A percentile compares a stretch with the other conserved stretches of the same genome.
phyloP scores from a whole-genome alignment of 2,329 filamentous ascomycete species.

The Phyllosticta citribraziliensis region DNA sequence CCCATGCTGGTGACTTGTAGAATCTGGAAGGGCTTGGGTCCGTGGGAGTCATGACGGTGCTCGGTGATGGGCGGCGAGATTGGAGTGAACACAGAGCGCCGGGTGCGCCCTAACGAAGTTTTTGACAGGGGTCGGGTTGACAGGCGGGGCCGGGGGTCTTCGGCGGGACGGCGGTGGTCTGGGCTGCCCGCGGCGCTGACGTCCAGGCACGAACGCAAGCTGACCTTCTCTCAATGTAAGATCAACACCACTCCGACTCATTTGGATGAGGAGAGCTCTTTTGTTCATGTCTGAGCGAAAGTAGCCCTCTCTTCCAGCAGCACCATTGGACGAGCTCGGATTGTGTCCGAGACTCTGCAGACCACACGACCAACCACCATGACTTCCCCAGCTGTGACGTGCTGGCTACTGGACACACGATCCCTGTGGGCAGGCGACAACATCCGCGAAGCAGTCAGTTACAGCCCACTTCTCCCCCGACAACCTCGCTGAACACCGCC shows the following conservation, averaged over 20 bases:
- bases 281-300: not conserved
- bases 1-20: not conserved
- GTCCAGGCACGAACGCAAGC: not conserved
- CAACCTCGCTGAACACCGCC: not conserved
- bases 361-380: not conserved
- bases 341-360: not conserved
- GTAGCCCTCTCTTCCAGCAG: not conserved
- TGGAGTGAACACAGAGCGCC: not conserved
- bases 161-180: not conserved
- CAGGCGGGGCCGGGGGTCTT: too few relatives aligned
- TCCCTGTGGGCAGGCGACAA: conserved; percentile 35
- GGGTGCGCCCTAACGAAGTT: not conserved
- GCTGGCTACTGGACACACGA: conserved; percentile 42
- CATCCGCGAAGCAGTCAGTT: conserved; percentile 31
- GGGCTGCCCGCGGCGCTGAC: not conserved
- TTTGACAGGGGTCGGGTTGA: not conserved
- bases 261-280: not conserved
- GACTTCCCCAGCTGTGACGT: conserved; percentile 21
- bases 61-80: not conserved
- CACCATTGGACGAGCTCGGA: not conserved
- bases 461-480: not conserved
- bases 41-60: conserved; percentile 3
- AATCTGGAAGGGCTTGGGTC: not conserved
- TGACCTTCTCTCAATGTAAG: not conserved
- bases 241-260: not conserved